phyloP scores from a whole-genome alignment of 2,329 filamentous ascomycete species.

The Rhytidhysteron rufulum region DNA sequence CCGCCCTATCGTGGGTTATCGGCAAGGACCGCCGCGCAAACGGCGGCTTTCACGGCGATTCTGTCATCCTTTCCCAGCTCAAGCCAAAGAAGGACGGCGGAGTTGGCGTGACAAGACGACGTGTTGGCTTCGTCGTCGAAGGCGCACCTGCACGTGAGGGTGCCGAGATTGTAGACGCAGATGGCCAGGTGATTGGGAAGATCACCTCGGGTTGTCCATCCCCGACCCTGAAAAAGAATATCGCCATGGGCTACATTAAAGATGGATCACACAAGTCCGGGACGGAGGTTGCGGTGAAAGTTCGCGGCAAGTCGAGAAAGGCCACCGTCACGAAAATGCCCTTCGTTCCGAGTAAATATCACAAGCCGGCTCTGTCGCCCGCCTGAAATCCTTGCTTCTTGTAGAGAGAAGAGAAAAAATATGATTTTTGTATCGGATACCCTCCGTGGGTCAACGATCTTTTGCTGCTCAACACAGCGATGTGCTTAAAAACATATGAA shows the following conservation, averaged over 20 bases:
- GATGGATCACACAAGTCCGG: conserved; percentile 79
- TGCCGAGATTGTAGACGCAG: conserved; percentile 66
- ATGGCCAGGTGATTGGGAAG: conserved; percentile 66
- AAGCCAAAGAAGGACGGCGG: conserved; percentile 70
- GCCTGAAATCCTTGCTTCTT: too few species aligned
- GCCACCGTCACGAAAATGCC: conserved; percentile 84
- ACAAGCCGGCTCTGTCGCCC: too few species aligned
- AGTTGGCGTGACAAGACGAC: conserved; percentile 63
- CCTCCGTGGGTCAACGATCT: too few species aligned
- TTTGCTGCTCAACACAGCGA: too few species aligned
- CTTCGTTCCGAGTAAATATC: conserved; percentile 78
- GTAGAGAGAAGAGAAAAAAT: too few species aligned
- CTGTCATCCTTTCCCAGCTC: conserved; percentile 72
- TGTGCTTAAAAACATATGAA: too few species aligned
- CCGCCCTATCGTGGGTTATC: conserved; percentile 73
- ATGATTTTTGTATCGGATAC: too few species aligned
- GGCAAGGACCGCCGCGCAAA: conserved; percentile 68
- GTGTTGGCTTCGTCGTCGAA: conserved; percentile 77
- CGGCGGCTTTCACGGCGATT: conserved; percentile 81
- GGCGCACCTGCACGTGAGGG: conserved; percentile 89
- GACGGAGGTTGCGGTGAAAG: conserved; percentile 73
- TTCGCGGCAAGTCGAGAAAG: conserved; percentile 71
- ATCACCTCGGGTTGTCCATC: conserved; percentile 90
- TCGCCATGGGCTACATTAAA: conserved; percentile 91
- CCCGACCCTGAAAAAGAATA: conserved; percentile 81